Evolutionary conservation across 768 basidiomycete species (phyloP), one percentile per base, ranked within the genome.

Genomic region (Dictyophora rubrovolvata): DNA sequence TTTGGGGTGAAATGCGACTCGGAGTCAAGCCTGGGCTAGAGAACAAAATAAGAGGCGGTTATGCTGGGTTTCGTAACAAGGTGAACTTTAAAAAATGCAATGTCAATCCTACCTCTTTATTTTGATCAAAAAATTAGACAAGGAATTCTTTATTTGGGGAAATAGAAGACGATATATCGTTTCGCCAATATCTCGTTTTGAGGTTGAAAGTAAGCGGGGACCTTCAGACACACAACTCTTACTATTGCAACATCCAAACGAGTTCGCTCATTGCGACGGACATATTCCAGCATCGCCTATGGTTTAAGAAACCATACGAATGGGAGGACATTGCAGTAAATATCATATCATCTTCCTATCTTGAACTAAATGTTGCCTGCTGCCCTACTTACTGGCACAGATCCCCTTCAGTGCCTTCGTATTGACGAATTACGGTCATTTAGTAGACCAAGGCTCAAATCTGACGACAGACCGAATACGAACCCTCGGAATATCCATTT

Each of bases 261-360:
- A 87, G 92, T 54, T 87, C 89, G 0, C 21, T 49, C 18, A 76
- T 89, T 53, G 79, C 83, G 53, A 86, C 84, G 37, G 92, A 95
- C 68, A 74, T 98, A n/a, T 98, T 89, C 86, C 95, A 96, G 68
- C 93, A 97, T 64, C 80, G 90, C 35, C 75, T 98, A n/a, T 89
- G 81, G 71, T 88, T 93, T 68, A 75, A 78, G 53, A 78, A 80
- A 56, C 73, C 75, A 23, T 79, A 85, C 59, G 79, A 81, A 22
- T 94, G 92, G 92, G 87, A 93, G 68, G 85, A 91, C 65, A 69
- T 94, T 16, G 85, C 85, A 66, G 90, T 89, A n/a, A n/a, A n/a
- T n/a, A n/a, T 63, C 64, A 85, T 77, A 23, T 11, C 22, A 54
- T 17, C n/a, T 47, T 61, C 28, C 53, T 66, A 21, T 60, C 53